These are phyloP conservation scores for Acanthamoeba comandoni DNA, from an alignment of 208 protist species.

Conservation along the genomic window DNA sequence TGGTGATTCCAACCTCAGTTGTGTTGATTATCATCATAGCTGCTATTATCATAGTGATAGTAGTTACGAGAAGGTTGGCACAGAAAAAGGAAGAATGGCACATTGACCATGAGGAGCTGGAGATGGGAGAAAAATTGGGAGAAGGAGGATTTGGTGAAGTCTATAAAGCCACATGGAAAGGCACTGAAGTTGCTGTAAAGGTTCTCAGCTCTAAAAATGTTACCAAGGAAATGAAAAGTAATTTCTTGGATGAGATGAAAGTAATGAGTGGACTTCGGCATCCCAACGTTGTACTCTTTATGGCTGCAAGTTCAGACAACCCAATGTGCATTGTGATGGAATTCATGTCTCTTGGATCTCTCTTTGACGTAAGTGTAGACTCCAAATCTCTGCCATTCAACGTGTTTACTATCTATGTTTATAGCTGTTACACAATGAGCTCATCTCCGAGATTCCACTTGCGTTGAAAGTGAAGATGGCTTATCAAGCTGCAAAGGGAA, in stretches of 20 bases:
- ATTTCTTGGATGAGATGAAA: conserved; percentile 80
- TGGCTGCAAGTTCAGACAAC: conserved; percentile 73
- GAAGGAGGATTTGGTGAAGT: conserved; percentile 64
- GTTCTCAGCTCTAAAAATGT: neutral
- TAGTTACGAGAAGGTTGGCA: too few species aligned
- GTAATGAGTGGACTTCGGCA: conserved; percentile 81
- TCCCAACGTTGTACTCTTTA: conserved; percentile 85
- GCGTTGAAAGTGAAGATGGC: conserved; percentile 40
- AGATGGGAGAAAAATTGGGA: conserved; percentile 20
- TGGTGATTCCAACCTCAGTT: neutral
- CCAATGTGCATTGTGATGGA: conserved; percentile 64
- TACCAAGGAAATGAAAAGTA: conserved; percentile 4
- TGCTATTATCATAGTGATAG: too few species aligned
- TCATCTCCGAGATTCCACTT: conserved; percentile 28
- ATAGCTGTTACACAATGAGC: conserved; percentile 57
- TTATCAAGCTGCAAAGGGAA: conserved; percentile 68
- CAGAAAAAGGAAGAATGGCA: neutral
- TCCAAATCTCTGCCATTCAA: neutral
- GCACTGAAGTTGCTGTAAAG: conserved; percentile 65
- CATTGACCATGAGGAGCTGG: conserved; percentile 4
- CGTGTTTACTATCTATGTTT: neutral
- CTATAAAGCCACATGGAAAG: neutral
- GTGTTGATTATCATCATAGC: neutral
- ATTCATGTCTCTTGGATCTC: conserved; percentile 51
- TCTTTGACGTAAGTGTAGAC: conserved; percentile 21